Evolutionary conservation across 1,284 basidiomycete species (phyloP), one percentile per base, ranked within the genome.

Genomic region (Sporisorium exsertum): DNA sequence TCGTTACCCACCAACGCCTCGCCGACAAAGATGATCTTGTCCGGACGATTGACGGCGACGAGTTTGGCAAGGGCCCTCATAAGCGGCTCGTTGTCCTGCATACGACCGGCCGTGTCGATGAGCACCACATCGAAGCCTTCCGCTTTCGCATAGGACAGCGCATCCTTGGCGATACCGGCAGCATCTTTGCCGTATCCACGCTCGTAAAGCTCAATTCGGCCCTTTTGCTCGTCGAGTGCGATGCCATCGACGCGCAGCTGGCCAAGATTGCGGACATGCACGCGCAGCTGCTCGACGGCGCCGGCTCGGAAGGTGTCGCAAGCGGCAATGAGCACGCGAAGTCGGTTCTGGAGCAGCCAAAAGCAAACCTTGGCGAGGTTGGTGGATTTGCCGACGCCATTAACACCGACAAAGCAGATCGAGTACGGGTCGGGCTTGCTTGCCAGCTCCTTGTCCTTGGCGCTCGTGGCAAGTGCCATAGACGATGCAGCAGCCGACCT

Each of bases 301-400:
- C 97, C 97, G 82, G 93, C 94, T 89, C 95, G 89, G 88, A 99
- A 99, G 4, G 97, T 99, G 86, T 99, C 97, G 84, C 97, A 99
- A 13, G 97, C 97, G 27, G 97, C 97, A 79, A 99, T 98, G 74
- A 99, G 89, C 22, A 99, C 96, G 32, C 92, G 89, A 46, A 96
- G 87, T 10, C 92, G 92, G 83, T 99, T 99, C 87, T 99, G 96
- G 52, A 99, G 91, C 22, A 99, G 89, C 97, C 97, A 99, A 87
- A 99, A 99, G 87, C 94, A 96, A 54, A 99, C 96, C 87, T 99
- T 99, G 58, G 93, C 94, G 29, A 99, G 87, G 86, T 98, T 99
- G 5, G 97, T 99, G 79, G 94, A 97, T 88, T 99, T 99, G 57
- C 97, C 97, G 22, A 99, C 97, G 24, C 97, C 97, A 84, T 99